These are phyloP conservation scores for Sarocladiaceae sp. DNA, from an alignment of 2,329 filamentous ascomycete species.

Conservation along the genomic window DNA sequence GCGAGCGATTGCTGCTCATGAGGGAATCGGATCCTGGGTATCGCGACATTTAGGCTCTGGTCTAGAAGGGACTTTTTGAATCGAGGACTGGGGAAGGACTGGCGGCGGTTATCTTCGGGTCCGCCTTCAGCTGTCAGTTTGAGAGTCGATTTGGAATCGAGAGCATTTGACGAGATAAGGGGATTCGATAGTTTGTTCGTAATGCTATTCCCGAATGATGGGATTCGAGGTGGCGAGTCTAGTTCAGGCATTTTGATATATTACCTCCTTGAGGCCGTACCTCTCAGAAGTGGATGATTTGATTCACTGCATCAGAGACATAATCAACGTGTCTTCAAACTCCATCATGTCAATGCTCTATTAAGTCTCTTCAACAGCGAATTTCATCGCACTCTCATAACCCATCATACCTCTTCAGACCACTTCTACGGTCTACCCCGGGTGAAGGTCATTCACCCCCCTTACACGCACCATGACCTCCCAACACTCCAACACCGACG, in stretches of 20 bases:
- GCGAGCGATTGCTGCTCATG: neutral
- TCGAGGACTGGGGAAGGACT: neutral
- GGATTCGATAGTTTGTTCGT: neutral
- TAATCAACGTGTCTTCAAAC: too few relatives aligned
- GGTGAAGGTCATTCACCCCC: neutral
- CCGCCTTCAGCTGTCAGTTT: neutral
- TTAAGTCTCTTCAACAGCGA: neutral
- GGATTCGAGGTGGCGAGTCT: too few relatives aligned
- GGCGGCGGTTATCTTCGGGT: slow-evolving; percentile 4
- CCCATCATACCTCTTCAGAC: too few relatives aligned
- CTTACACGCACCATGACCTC: neutral
- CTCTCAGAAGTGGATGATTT: too few relatives aligned
- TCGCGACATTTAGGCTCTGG: neutral
- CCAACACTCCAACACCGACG: slow-evolving; percentile 2
- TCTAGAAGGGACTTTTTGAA: neutral
- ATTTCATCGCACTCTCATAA: neutral
- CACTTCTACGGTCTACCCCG: too few relatives aligned
- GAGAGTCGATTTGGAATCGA: neutral
- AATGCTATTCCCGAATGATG: too few relatives aligned
- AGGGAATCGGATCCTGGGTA: too few relatives aligned
- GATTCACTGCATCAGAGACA: too few relatives aligned
- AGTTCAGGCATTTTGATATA: neutral
- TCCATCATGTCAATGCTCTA: too few relatives aligned
- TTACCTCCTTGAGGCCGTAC: too few relatives aligned
- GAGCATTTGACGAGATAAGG: neutral